Conservation (phyloP, 176 grass and related monocot species). For the Eremochloa ophiuroides region DNA sequence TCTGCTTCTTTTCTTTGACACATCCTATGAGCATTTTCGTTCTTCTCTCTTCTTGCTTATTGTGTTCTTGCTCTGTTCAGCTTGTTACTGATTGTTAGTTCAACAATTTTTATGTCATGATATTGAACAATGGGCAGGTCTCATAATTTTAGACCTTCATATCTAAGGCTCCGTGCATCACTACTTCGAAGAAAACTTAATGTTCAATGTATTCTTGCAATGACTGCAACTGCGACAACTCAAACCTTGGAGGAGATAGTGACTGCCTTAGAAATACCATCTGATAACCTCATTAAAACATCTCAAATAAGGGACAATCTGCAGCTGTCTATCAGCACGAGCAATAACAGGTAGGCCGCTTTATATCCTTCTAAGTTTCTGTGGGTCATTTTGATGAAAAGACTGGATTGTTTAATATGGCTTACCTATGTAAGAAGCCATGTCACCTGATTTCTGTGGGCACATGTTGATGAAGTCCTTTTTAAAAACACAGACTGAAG, state of each 20-base stretch:
- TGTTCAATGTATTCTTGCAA: slow-evolving; percentile 88
- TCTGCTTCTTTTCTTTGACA: background rate
- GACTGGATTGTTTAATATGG: background rate
- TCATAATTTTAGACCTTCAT: slow-evolving; percentile 97
- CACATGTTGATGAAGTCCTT: slow-evolving; percentile 4
- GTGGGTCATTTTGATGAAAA: background rate
- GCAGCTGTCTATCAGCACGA: slow-evolving; percentile 55
- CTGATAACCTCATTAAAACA: slow-evolving; percentile 53
- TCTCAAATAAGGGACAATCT: slow-evolving; percentile 85
- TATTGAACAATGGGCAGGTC: slow-evolving; percentile 60
- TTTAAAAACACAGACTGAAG: slow-evolving; percentile 50
- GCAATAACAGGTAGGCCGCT: slow-evolving; percentile 65
- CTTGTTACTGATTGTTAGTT: background rate
- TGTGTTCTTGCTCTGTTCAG: background rate
- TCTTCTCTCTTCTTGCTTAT: slow-evolving; percentile 3
- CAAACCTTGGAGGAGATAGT: slow-evolving; percentile 83
- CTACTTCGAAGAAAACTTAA: slow-evolving; percentile 73
- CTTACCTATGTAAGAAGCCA: slow-evolving; percentile 13
- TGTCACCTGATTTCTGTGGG: background rate
- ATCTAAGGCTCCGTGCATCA: slow-evolving; percentile 86
- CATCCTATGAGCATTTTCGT: background rate
- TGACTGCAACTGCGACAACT: slow-evolving; percentile 90
- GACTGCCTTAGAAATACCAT: slow-evolving; percentile 77
- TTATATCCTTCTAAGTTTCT: background rate
- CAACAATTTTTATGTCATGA: slow-evolving; percentile 4